Conservation (phyloP, 2,329 filamentous ascomycete genomes). For the Arachnomyces sp. region DNA sequence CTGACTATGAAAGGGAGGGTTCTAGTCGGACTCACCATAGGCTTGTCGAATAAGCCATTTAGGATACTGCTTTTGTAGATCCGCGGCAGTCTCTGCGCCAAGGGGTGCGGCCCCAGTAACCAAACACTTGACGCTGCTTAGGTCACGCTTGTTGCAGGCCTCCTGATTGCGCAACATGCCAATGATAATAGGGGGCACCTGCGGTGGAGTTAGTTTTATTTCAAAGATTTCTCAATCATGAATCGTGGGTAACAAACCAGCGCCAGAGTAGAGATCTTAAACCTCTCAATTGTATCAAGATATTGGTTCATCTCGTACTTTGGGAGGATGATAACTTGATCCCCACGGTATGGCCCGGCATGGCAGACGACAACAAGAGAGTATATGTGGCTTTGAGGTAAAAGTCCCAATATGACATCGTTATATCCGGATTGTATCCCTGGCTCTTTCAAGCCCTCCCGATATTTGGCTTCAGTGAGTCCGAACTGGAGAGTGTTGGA, state of each 20-base stretch:
- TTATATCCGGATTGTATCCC: constrained; percentile 42
- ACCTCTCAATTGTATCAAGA: constrained; percentile 56
- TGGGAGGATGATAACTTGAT: constrained; percentile 60
- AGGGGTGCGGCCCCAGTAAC: constrained; percentile 74
- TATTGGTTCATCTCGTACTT: constrained; percentile 66
- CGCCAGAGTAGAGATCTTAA: constrained; percentile 59
- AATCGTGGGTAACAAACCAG: constrained; percentile 37
- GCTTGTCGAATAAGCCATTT: constrained; percentile 60
- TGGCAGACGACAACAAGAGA: constrained; percentile 64
- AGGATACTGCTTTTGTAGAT: constrained; percentile 55
- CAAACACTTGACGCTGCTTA: constrained; percentile 56
- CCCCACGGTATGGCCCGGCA: constrained; percentile 58
- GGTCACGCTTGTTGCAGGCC: constrained; percentile 57
- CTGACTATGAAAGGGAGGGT: background rate
- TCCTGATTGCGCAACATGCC: constrained; percentile 59
- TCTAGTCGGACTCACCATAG: constrained; percentile 47
- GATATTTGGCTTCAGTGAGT: constrained; percentile 39
- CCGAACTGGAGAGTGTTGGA: constrained; percentile 61
- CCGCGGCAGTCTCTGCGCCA: constrained; percentile 61
- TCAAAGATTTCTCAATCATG: background rate
- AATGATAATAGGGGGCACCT: constrained; percentile 77
- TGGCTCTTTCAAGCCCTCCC: constrained; percentile 16
- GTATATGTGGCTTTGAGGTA: constrained; percentile 78
- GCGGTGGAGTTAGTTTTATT: background rate
- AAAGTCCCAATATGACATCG: constrained; percentile 56